These are phyloP conservation scores for Primulina tabacum DNA, from an alignment of 257 asterid species.

Conservation along the genomic window DNA sequence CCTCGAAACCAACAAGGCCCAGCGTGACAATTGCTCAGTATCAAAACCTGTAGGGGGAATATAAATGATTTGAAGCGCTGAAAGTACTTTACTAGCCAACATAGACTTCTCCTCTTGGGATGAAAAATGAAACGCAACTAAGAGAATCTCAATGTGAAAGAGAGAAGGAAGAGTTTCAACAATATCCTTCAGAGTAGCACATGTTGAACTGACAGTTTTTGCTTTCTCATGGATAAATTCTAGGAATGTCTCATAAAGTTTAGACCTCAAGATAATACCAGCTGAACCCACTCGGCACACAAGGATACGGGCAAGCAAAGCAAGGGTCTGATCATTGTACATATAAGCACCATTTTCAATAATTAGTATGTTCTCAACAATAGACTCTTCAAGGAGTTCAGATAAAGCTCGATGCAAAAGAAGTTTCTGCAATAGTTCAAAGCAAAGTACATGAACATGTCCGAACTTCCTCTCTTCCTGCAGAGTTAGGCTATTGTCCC, in stretches of 20 bases:
- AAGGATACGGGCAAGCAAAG: constrained; percentile 82
- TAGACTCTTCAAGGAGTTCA: constrained; percentile 58
- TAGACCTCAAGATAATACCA: constrained; percentile 70
- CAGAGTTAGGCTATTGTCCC: constrained; percentile 37
- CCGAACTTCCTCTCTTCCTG: constrained; percentile 62
- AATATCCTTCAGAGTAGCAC: constrained; percentile 60
- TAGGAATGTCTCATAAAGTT: constrained; percentile 50
- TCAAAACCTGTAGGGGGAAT: constrained; percentile 46
- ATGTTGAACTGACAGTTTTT: constrained; percentile 41
- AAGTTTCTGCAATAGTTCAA: constrained; percentile 72
- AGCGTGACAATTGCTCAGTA: constrained; percentile 65
- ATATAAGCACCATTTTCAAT: constrained; percentile 61
- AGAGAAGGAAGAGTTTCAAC: constrained; percentile 72
- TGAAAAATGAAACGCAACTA: constrained; percentile 79
- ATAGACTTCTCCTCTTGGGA: constrained; percentile 66
- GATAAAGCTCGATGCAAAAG: constrained; percentile 56
- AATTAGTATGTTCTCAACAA: constrained; percentile 61
- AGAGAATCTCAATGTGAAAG: constrained; percentile 79
- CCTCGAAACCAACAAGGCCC: constrained; percentile 84
- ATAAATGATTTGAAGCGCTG: constrained; percentile 49
- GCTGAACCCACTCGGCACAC: constrained; percentile 55
- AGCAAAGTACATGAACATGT: constrained; percentile 55
- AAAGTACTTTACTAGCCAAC: constrained; percentile 49
- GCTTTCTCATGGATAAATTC: constrained; percentile 56
- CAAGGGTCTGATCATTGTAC: constrained; percentile 78